Conservation (phyloP, 768 basidiomycete genomes). For the Termitomyces sp. region DNA sequence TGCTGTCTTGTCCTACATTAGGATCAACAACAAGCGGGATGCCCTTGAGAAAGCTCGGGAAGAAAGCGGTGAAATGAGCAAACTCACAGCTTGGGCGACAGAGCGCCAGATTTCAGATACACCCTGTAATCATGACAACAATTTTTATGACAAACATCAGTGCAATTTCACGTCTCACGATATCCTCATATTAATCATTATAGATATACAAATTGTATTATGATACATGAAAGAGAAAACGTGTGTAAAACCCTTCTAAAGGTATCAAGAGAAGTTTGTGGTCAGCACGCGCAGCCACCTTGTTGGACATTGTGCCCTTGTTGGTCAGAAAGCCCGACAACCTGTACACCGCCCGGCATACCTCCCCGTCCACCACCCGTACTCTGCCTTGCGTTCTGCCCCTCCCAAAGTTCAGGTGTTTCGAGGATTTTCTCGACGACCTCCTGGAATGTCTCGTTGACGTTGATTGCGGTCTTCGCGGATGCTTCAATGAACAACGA, state of each 20-base stretch:
- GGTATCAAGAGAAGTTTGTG: not conserved
- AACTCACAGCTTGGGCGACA: conserved; percentile 45
- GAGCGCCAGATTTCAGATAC: conserved; percentile 60
- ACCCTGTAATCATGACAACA: conserved; percentile 20
- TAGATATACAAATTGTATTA: not conserved
- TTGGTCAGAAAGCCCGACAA: conserved; percentile 30
- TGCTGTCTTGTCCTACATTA: conserved; percentile 41
- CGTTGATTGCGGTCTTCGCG: conserved; percentile 86
- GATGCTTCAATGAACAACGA: conserved; percentile 89
- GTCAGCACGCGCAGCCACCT: conserved; percentile 24
- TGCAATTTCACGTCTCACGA: not conserved
- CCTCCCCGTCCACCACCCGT: conserved; percentile 39
- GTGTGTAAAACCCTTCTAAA: not conserved
- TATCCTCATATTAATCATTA: not conserved
- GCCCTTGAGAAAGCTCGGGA: conserved; percentile 19
- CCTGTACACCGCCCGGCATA: conserved; percentile 45
- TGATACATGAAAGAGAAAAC: not conserved
- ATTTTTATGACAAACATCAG: not conserved
- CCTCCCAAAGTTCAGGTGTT: conserved; percentile 75
- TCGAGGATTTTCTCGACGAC: conserved; percentile 81
- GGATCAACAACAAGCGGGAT: conserved; percentile 53
- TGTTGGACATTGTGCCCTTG: conserved; percentile 10
- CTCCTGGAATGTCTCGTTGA: conserved; percentile 65
- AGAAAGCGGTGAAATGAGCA: conserved; percentile 25
- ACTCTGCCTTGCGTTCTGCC: conserved; percentile 18